A percentile compares a stretch with the other conserved stretches of the same genome.
phyloP scores from a whole-genome alignment of 2,329 filamentous ascomycete genomes.

The Cladobotryum mycophilum region DNA sequence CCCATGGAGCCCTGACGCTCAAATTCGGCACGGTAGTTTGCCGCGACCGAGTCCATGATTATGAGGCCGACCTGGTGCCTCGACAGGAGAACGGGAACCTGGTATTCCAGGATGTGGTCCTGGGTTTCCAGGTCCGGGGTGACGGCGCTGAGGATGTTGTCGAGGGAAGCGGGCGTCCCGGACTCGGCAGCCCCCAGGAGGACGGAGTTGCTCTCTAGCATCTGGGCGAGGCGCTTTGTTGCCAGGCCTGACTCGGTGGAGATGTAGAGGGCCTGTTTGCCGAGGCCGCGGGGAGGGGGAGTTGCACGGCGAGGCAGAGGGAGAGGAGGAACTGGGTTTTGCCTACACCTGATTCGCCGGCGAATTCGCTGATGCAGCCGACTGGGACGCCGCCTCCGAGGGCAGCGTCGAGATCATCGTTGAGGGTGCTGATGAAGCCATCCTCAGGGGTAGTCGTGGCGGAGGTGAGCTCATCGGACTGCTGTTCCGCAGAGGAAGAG shows the following conservation, averaged over 20 bases:
- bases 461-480: not conserved
- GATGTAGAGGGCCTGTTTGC: constrained; percentile 78
- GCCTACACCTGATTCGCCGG: constrained; percentile 87
- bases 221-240: constrained; percentile 73
- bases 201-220: constrained; percentile 61
- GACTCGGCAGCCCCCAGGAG: constrained; percentile 36
- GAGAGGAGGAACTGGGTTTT: constrained; percentile 92
- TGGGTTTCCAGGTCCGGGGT: constrained; percentile 89
- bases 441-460: not conserved
- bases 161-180: constrained; percentile 52
- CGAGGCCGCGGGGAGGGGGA: constrained; percentile 67
- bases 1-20: constrained; percentile 48
- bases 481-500: not conserved
- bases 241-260: constrained; percentile 85
- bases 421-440: constrained; percentile 71
- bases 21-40: constrained; percentile 92
- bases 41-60: constrained; percentile 84
- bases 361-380: constrained; percentile 80
- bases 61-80: constrained; percentile 74
- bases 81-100: constrained; percentile 77
- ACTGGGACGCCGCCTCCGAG: constrained; percentile 75
- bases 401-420: constrained; percentile 60
- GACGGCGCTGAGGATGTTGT: constrained; percentile 71
- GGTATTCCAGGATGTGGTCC: constrained; percentile 89
- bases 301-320: constrained; percentile 77